Evolutionary conservation across 208 protist genomes (phyloP).

Genomic region (Novymonas esmeraldas): DNA sequence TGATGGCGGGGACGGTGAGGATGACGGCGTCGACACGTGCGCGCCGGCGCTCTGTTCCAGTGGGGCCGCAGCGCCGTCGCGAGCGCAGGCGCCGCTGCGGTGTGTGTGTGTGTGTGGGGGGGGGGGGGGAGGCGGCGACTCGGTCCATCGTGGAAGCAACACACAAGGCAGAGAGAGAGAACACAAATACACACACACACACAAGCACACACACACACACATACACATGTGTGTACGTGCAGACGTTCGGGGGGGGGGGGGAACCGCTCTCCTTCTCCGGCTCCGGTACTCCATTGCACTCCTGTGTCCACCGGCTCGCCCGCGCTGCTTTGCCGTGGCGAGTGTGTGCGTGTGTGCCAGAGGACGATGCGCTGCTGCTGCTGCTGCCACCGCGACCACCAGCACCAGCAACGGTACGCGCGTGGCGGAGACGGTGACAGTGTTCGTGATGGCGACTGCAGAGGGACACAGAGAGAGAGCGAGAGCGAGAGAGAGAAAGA

Average conservation of each 20-base stretch:
- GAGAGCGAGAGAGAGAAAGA: not conserved
- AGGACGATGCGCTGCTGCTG: too few species aligned
- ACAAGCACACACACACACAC: constrained; percentile 1
- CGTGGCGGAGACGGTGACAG: too few species aligned
- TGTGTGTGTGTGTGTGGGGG: not conserved
- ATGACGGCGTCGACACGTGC: not conserved
- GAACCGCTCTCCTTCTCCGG: not conserved
- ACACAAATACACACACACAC: not conserved
- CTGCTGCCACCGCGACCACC: too few species aligned
- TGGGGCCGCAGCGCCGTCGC: too few species aligned
- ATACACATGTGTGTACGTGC: constrained; percentile 1
- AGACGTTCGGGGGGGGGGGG: not conserved
- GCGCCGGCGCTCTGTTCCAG: too few species aligned
- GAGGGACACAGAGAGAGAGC: not conserved
- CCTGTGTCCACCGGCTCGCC: too few species aligned
- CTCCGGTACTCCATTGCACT: not conserved
- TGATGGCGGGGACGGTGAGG: too few species aligned
- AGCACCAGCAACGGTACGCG: too few species aligned
- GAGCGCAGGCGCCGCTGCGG: too few species aligned
- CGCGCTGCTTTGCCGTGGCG: too few species aligned
- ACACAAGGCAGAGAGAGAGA: not conserved
- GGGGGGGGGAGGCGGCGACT: not conserved
- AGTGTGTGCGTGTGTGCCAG: too few species aligned
- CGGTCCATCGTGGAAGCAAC: not conserved
- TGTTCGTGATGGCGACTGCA: too few species aligned